Evolutionary conservation across 352 stramenopile genomes (phyloP).

Genomic region (Hyaloperonospora arabidopsidis): DNA sequence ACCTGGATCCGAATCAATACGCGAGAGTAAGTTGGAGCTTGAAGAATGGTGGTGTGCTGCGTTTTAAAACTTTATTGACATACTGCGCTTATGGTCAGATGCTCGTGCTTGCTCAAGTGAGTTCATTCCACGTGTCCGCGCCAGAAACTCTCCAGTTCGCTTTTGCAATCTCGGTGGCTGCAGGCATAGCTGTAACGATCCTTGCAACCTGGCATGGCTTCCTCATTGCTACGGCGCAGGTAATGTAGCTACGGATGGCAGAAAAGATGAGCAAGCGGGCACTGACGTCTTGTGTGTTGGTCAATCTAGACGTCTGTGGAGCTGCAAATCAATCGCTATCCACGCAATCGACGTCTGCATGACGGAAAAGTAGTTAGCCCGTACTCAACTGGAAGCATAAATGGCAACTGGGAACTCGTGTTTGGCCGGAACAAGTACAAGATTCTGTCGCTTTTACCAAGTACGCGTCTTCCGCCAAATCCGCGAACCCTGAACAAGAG

Average conservation of each 20-base stretch:
- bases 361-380: constrained; percentile 49
- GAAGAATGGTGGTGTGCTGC: too few species aligned
- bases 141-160: constrained; percentile 49
- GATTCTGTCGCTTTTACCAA: constrained; percentile 49
- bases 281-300: constrained; percentile 2
- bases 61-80: too few species aligned
- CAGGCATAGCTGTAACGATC: constrained; percentile 53
- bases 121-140: constrained; percentile 14
- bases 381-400: constrained; percentile 51
- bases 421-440: constrained; percentile 61
- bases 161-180: constrained; percentile 59
- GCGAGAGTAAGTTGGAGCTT: constrained; percentile 35
- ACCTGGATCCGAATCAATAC: constrained; percentile 46
- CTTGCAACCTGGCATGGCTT: constrained; percentile 63
- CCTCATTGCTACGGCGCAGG: constrained; percentile 71
- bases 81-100: constrained; percentile 10
- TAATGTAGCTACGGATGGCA: constrained; percentile 14
- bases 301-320: constrained; percentile 64
- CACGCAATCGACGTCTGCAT: constrained; percentile 38
- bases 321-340: constrained; percentile 69
- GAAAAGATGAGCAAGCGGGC: neutral
- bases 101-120: constrained; percentile 20
- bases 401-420: constrained; percentile 73
- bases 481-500: constrained; percentile 19
- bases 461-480: constrained; percentile 31